A percentile compares a stretch with the other conserved stretches of the same genome.
Conservation (phyloP, 1,284 basidiomycete genomes). For the Irpex sp. region DNA sequence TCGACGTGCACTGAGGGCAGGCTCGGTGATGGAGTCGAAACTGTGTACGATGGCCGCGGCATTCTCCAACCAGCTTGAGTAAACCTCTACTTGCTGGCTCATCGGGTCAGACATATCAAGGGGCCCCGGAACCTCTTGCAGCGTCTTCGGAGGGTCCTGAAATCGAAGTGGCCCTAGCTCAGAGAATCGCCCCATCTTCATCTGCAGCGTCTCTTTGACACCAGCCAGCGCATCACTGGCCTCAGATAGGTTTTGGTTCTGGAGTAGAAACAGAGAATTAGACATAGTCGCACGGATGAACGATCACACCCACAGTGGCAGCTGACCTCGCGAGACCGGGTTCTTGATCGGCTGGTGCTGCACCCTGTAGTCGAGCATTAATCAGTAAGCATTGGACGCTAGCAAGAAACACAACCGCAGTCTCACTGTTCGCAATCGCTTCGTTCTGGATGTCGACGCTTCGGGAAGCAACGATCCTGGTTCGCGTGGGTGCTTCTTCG, state of each 20-base stretch:
- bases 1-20: neutral
- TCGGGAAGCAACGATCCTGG: neutral
- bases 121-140: neutral
- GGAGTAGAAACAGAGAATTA: too few species aligned
- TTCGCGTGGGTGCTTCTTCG: neutral
- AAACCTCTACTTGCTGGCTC: neutral
- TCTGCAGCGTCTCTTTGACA: neutral
- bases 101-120: neutral
- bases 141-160: neutral
- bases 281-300: too few species aligned
- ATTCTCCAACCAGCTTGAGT: neutral
- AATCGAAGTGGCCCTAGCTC: neutral
- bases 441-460: neutral
- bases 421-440: too few species aligned
- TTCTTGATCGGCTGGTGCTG: too few species aligned
- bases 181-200: neutral
- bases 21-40: too few species aligned
- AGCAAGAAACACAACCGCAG: too few species aligned
- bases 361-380: too few species aligned
- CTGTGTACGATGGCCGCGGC: too few species aligned
- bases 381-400: too few species aligned
- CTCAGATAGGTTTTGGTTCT: too few species aligned
- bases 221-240: neutral
- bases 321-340: too few species aligned
- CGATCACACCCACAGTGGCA: too few species aligned